These are phyloP conservation scores for Oryza longistaminata DNA, from an alignment of 176 grass and related monocot genomes.

Conservation along the genomic window DNA sequence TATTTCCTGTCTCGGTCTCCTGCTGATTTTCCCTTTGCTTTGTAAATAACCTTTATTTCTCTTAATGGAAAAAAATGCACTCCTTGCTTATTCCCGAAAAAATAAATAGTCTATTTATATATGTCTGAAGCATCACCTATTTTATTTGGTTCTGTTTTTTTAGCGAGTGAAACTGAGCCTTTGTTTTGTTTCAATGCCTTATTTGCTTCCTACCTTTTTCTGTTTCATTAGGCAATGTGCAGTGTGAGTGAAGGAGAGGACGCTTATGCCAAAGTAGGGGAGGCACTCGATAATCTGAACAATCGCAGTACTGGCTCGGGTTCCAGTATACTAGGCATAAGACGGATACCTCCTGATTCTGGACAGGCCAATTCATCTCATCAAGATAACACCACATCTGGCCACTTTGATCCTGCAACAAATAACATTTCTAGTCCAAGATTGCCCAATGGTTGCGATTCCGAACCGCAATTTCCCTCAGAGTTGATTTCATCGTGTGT, in stretches of 20 bases:
- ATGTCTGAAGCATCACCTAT: conserved; percentile 6
- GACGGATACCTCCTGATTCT: conserved; percentile 71
- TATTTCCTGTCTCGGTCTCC: too few relatives aligned
- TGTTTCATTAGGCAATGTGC: conserved; percentile 67
- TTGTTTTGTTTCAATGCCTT: conserved; percentile 5
- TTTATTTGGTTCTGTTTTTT: conserved; percentile 13
- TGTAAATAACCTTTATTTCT: too few relatives aligned
- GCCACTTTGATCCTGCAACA: conserved; percentile 31
- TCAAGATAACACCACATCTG: conserved; percentile 41
- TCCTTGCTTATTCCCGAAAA: too few relatives aligned
- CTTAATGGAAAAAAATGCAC: too few relatives aligned
- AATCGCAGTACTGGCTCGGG: conserved; percentile 55
- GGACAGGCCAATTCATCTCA: conserved; percentile 61
- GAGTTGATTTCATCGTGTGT: conserved; percentile 90
- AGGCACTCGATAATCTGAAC: conserved; percentile 71
- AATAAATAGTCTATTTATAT: neutral
- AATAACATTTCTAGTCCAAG: conserved; percentile 39
- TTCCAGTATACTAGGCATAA: conserved; percentile 68
- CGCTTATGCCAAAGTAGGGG: conserved; percentile 67
- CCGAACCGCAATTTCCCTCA: conserved; percentile 51
- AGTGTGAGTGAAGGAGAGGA: conserved; percentile 75
- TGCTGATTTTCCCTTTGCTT: too few relatives aligned
- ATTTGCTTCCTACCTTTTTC: neutral
- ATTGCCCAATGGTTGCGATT: conserved; percentile 43
- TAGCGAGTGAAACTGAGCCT: neutral